phyloP scores from a whole-genome alignment of 2,329 filamentous ascomycete species.

The Apiospora rasikravindrae region DNA sequence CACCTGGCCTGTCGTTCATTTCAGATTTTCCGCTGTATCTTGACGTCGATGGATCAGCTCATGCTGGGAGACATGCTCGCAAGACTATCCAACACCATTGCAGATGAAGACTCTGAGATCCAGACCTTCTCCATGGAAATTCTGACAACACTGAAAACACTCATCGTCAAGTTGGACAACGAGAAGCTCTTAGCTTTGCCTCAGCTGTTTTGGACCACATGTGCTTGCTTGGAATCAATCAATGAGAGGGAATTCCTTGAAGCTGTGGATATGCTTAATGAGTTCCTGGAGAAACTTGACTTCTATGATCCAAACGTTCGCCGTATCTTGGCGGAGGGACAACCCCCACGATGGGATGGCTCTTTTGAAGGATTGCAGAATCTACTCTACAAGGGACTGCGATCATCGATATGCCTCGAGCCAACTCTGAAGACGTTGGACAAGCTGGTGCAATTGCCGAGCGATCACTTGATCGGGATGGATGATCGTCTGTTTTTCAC shows the following conservation, averaged over 20 bases:
- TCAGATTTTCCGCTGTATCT: conserved; percentile 93
- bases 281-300: conserved; percentile 83
- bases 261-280: conserved; percentile 88
- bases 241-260: conserved; percentile 95
- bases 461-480: conserved; percentile 80
- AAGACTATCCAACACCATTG: conserved; percentile 93
- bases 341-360: conserved; percentile 88
- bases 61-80: conserved; percentile 99
- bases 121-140: conserved; percentile 99
- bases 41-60: conserved; percentile 85
- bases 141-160: conserved; percentile 87
- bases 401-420: conserved; percentile 83
- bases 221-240: conserved; percentile 94
- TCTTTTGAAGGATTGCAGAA: conserved; percentile 85
- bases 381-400: conserved; percentile 87
- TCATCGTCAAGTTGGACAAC: conserved; percentile 83
- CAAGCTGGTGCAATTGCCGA: conserved; percentile 77
- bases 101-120: conserved; percentile 91
- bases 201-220: conserved; percentile 97
- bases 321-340: conserved; percentile 74
- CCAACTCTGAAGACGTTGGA: conserved; percentile 79
- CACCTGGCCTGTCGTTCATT: conserved; percentile 97
- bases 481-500: conserved; percentile 83
- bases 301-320: conserved; percentile 73
- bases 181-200: conserved; percentile 87